A percentile compares a stretch with the other conserved stretches of the same genome.
phyloP scores from a whole-genome alignment of 345 rosid genomes.

The Camelina hispida region DNA sequence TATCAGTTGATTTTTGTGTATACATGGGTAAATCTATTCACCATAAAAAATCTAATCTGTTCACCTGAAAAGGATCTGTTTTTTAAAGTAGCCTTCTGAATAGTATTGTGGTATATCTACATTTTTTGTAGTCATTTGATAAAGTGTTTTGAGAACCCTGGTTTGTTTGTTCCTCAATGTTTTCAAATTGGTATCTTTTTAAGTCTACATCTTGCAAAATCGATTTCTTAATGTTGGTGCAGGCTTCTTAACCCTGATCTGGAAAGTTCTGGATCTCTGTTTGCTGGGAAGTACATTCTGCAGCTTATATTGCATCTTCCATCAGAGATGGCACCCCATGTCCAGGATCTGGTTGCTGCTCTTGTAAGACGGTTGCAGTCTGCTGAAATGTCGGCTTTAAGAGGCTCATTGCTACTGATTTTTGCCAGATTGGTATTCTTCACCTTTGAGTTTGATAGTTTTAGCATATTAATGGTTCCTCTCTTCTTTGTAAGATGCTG shows the following conservation, averaged over 20 bases:
- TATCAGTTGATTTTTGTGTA: constrained; percentile 4
- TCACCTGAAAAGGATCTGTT: constrained; percentile 15
- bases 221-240: constrained; percentile 38
- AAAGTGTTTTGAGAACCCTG: constrained; percentile 25
- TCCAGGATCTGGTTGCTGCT: constrained; percentile 74
- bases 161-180: constrained; percentile 24
- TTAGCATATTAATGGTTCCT: constrained; percentile 12
- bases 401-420: constrained; percentile 79
- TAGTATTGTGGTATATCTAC: constrained; percentile 9
- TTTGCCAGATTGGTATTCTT: constrained; percentile 88
- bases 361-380: constrained; percentile 89
- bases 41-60: constrained; percentile 2
- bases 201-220: constrained; percentile 22
- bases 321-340: constrained; percentile 81
- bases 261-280: constrained; percentile 94
- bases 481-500: constrained; percentile 22
- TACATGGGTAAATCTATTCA: constrained; percentile 14
- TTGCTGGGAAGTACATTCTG: constrained; percentile 84
- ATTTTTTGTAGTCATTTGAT: constrained; percentile 19
- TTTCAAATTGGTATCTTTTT: constrained; percentile 11
- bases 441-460: constrained; percentile 29
- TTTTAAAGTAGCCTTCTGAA: neutral
- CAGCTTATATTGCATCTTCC: constrained; percentile 96
- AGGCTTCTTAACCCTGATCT: constrained; percentile 90
- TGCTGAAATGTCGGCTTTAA: constrained; percentile 73